These are phyloP conservation scores for Plasmodium coatneyi DNA, from an alignment of 169 alveolate species.

Conservation along the genomic window DNA sequence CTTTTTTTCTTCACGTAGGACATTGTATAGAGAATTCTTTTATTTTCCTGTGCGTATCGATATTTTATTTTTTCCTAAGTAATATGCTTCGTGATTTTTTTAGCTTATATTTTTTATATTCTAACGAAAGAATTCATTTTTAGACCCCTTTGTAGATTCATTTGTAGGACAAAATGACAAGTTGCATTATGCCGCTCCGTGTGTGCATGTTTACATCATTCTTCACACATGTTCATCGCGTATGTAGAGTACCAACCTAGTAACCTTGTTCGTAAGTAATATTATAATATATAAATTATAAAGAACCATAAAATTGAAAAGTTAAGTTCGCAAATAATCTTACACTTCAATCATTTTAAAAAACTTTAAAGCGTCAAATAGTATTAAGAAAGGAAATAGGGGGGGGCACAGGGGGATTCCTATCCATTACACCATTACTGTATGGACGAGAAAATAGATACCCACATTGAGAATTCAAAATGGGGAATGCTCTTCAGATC, in stretches of 20 bases:
- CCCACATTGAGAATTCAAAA: slow-evolving; percentile 8
- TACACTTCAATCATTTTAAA: not conserved
- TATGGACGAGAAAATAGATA: slow-evolving; percentile 6
- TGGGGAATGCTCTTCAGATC: not conserved
- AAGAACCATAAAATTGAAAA: not conserved
- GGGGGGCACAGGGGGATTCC: not conserved
- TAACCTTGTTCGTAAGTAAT: not conserved
- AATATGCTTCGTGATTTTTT: not conserved
- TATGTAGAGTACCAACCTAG: not conserved
- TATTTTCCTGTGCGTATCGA: not conserved
- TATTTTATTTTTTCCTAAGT: not conserved
- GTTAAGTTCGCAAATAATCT: not conserved
- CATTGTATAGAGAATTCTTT: not conserved
- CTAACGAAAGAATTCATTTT: not conserved
- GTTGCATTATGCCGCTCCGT: not conserved
- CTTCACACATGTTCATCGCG: not conserved
- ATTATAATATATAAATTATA: not conserved
- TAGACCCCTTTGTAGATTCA: not conserved
- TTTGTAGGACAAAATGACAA: not conserved
- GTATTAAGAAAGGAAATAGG: not conserved
- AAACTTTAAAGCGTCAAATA: not conserved
- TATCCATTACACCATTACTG: not conserved
- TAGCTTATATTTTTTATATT: not conserved
- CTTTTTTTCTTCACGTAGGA: not conserved
- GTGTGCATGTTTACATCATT: not conserved